phyloP scores from a whole-genome alignment of 2,329 filamentous ascomycete species.

The Fusarium austroafricanum region DNA sequence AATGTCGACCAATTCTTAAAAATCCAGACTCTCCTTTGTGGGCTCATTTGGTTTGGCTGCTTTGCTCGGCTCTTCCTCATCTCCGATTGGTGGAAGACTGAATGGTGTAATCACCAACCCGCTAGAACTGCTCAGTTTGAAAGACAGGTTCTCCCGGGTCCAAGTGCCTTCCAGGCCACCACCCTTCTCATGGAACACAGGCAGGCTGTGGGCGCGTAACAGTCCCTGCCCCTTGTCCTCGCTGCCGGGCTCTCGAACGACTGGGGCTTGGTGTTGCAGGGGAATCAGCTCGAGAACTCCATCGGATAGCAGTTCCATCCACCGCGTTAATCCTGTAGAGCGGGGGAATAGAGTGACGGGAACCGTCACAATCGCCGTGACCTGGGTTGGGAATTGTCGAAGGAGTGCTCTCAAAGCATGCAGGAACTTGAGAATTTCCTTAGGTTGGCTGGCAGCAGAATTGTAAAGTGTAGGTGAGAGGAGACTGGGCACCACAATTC shows the following conservation, averaged over 20 bases:
- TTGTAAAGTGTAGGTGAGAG: conserved; percentile 89
- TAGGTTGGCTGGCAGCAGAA: conserved; percentile 74
- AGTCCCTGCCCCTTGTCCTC: conserved; percentile 85
- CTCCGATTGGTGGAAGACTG: conserved; percentile 87
- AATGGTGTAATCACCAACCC: conserved; percentile 90
- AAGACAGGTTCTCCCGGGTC: conserved; percentile 87
- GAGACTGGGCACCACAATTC: conserved; percentile 85
- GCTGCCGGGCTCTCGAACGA: conserved; percentile 66
- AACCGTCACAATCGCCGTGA: conserved; percentile 80
- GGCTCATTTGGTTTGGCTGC: conserved; percentile 62
- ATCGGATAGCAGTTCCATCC: conserved; percentile 87
- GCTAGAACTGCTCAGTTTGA: conserved; percentile 82
- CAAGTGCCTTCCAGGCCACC: conserved; percentile 77
- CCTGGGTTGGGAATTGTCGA: conserved; percentile 70
- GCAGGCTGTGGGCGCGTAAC: conserved; percentile 83
- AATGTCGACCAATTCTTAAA: conserved; percentile 59
- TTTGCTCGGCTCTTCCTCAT: conserved; percentile 63
- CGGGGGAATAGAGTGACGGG: conserved; percentile 85
- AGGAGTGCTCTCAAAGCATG: conserved; percentile 82
- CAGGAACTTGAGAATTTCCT: conserved; percentile 81
- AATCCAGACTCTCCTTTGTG: conserved; percentile 77
- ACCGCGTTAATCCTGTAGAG: conserved; percentile 78
- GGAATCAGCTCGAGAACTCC: conserved; percentile 87
- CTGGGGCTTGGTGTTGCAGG: conserved; percentile 66
- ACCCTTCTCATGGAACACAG: conserved; percentile 88